phyloP scores from a whole-genome alignment of 345 rosid genomes.

The Moricandia moricandioides region DNA sequence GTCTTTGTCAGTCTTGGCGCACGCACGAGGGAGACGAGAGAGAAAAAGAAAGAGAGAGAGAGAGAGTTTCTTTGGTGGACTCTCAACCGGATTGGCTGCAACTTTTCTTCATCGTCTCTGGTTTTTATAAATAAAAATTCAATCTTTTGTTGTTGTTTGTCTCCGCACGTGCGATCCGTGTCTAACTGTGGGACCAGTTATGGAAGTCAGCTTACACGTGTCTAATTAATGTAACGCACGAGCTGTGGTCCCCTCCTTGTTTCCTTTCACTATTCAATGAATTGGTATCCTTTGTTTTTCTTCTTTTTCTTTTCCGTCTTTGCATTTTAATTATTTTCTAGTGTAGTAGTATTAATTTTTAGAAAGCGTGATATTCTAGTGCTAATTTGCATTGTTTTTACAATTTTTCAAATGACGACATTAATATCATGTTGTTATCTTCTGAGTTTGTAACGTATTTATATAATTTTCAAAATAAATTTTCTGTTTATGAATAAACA shows the following conservation, averaged over 20 bases:
- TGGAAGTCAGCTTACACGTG: slow-evolving; percentile 38
- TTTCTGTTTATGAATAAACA: neutral
- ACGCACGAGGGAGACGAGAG: slow-evolving; percentile 40
- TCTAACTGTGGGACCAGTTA: slow-evolving; percentile 15
- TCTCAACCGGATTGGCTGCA: slow-evolving; percentile 26
- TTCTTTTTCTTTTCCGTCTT: neutral
- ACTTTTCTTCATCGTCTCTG: slow-evolving; percentile 7
- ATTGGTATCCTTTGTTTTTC: neutral
- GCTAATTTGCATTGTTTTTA: neutral
- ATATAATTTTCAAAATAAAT: neutral
- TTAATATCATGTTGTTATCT: neutral
- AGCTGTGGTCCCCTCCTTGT: slow-evolving; percentile 35
- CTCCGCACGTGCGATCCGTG: slow-evolving; percentile 35
- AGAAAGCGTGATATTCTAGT: neutral
- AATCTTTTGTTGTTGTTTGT: neutral
- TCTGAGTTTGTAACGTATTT: neutral
- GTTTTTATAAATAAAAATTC: neutral
- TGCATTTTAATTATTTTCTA: neutral
- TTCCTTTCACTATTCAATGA: slow-evolving; percentile 30
- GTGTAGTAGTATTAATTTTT: neutral
- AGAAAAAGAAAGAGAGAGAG: slow-evolving; percentile 1
- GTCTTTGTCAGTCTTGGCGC: slow-evolving; percentile 31
- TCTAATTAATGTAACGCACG: slow-evolving; percentile 33
- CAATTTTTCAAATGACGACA: neutral
- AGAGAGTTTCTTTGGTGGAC: slow-evolving; percentile 5